A percentile compares a stretch with the other conserved stretches of the same genome.
These are phyloP conservation scores for Globisporangium echinulatum DNA, from an alignment of 352 stramenopile species.

Conservation along the genomic window DNA sequence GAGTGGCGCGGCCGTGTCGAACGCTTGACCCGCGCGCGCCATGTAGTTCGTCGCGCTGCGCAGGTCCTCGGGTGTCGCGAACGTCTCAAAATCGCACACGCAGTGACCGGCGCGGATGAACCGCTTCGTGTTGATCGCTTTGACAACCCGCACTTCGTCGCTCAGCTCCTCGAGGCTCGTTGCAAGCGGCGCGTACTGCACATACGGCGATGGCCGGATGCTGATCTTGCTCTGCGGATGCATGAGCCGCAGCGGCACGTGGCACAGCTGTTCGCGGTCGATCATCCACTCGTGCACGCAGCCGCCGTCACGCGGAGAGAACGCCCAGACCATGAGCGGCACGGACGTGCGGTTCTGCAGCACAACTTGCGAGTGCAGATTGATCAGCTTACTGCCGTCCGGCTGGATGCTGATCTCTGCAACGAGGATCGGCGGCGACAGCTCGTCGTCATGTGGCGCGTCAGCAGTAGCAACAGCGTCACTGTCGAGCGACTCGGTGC, in stretches of 20 bases:
- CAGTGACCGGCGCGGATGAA: constrained; percentile 78
- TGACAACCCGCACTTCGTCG: constrained; percentile 60
- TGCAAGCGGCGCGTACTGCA: constrained; percentile 78
- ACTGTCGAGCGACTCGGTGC: constrained; percentile 14
- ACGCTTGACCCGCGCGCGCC: constrained; percentile 19
- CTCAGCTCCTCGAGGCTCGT: constrained; percentile 77
- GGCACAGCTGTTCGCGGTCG: constrained; percentile 73
- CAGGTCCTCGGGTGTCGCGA: constrained; percentile 63
- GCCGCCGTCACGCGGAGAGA: constrained; percentile 75
- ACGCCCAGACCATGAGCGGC: constrained; percentile 84
- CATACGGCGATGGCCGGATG: constrained; percentile 73
- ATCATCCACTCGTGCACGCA: constrained; percentile 79
- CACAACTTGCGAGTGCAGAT: constrained; percentile 81
- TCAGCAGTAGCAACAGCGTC: constrained; percentile 8
- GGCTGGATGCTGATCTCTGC: constrained; percentile 84
- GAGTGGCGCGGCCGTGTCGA: constrained; percentile 32
- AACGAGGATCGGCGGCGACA: constrained; percentile 64
- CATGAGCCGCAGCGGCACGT: constrained; percentile 80
- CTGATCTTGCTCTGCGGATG: constrained; percentile 86
- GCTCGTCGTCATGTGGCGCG: constrained; percentile 40
- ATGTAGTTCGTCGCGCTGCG: constrained; percentile 35
- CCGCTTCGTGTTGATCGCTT: constrained; percentile 69
- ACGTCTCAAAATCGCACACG: constrained; percentile 76
- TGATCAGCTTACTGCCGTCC: constrained; percentile 86
- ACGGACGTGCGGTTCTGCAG: constrained; percentile 84